Conservation (phyloP, 371 early-diverging fungal genomes). For the Actinomortierella wolfii region DNA sequence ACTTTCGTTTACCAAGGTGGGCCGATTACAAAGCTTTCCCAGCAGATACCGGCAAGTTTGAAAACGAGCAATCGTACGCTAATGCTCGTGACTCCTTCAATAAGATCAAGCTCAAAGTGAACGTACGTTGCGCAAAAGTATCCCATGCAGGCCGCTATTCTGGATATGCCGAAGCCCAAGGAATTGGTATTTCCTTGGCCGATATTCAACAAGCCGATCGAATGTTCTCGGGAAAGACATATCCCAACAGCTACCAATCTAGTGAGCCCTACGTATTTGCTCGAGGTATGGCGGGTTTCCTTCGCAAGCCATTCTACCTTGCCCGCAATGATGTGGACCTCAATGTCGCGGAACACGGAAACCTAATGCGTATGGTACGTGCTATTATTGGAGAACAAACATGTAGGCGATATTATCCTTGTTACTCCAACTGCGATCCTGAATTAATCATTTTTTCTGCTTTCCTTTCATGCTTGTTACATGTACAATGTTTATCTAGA, state of each 20-base stretch:
- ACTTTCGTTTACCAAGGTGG: slow-evolving; percentile 1
- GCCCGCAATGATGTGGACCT: slow-evolving; percentile 2
- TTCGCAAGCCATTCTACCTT: not conserved
- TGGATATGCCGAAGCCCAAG: slow-evolving; percentile 4
- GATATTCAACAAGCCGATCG: slow-evolving; percentile 3
- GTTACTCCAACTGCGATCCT: no score
- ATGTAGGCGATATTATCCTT: no score
- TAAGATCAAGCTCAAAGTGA: slow-evolving; percentile 1
- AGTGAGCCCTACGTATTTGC: slow-evolving; percentile 1
- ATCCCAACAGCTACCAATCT: slow-evolving; percentile 1
- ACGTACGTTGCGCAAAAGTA: slow-evolving; percentile 2
- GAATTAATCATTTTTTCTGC: no score
- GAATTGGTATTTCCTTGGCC: not conserved
- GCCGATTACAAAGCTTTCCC: slow-evolving; percentile 5
- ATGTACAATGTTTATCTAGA: no score
- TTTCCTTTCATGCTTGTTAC: no score
- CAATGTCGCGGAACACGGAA: not conserved
- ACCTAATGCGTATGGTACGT: slow-evolving; percentile 7
- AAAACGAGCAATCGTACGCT: slow-evolving; percentile 2
- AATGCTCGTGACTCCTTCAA: slow-evolving; percentile 5
- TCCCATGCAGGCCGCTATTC: slow-evolving; percentile 2
- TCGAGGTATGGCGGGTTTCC: slow-evolving; percentile 5
- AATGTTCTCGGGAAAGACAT: not conserved
- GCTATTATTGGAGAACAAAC: no score
- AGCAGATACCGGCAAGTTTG: slow-evolving; percentile 1